Evolutionary conservation across 2,329 filamentous ascomycete genomes (phyloP).

Genomic region (Didymosphaeria variabile): DNA sequence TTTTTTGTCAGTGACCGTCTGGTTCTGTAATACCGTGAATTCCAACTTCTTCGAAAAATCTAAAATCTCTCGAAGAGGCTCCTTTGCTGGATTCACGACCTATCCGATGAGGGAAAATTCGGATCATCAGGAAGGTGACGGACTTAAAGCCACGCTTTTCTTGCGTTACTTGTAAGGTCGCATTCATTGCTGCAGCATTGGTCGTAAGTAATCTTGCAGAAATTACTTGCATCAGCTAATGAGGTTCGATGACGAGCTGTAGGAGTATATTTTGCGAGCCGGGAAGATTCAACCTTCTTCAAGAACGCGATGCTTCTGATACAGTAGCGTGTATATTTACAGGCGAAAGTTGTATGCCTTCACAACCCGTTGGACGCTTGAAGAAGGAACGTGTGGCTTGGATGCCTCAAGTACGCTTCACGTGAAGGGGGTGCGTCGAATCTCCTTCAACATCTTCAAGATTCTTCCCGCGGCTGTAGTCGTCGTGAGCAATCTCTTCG

Average conservation of each 20-base stretch:
- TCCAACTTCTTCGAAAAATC: too few relatives aligned
- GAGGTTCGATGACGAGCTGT: not conserved
- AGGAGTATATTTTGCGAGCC: not conserved
- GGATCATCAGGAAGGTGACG: not conserved
- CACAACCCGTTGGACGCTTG: not conserved
- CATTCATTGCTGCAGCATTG: not conserved
- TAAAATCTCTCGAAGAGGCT: not conserved
- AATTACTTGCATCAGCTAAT: not conserved
- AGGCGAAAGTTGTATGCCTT: not conserved
- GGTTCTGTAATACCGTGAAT: too few relatives aligned
- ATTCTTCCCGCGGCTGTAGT: slow-evolving; percentile 16
- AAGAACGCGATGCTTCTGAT: not conserved
- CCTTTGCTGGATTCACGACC: not conserved
- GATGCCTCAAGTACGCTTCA: not conserved
- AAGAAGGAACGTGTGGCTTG: not conserved
- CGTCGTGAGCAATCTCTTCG: slow-evolving; percentile 44
- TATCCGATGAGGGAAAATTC: not conserved
- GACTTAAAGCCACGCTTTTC: not conserved
- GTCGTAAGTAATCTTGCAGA: not conserved
- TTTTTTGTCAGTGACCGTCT: too few relatives aligned
- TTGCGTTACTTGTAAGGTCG: not conserved
- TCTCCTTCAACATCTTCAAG: slow-evolving; percentile 16
- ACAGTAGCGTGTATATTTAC: not conserved
- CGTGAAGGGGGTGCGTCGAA: not conserved
- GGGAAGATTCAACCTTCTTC: not conserved